Base-by-base conservation (phyloP, 1,139 yeast species). In the Chernovozyma sophiae-reginae region DNA sequence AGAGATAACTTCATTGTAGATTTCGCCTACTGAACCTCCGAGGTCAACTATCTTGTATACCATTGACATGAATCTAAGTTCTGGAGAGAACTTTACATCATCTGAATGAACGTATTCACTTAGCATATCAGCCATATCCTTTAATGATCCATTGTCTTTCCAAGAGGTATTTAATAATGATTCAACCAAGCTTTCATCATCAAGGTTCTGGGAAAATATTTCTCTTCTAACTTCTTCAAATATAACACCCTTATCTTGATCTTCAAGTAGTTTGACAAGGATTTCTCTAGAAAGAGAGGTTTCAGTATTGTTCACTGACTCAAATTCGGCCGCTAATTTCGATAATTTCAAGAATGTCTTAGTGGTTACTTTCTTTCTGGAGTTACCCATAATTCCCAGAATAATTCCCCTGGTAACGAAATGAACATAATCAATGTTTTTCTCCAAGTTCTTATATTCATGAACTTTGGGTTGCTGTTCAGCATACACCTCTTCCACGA, bases 391-490 rank as follows among this genome's bases (percentile, higher is more conserved):
- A 12, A 16, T 6, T 6, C 8, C 12, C 29, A 26, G 29, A 16
- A 26, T 11, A 7, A 26, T 26, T 12, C 18, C 8, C 6, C 29
- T 12, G 8, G 29, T 16, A 7, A 26, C 8, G 29, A 26, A 7
- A 6, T 26, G 29, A 13, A 68, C 51, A 22, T 62, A 45, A 31
- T 60, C 60, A 17, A 67, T 43, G 43, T 55, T 66, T 31, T 49
- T 47, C 25, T 68, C 65, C 28, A 53, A 41, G 40, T 65, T 47
- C 36, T 54, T 41, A 47, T 58, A 67, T 43, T 68, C 72, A 43
- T 70, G 75, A 3, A 58, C 56, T 20, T 46, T 44, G 0, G 73
- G 74, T 10, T 55, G 50, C 1, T 43, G 37, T 3, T 58, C 58
- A 3, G 41, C 44, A 41, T 55, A 69, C 12, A 67, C 39, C 3